Evolutionary conservation across 495 filamentous ascomycete species (phyloP).

Genomic region (Xylaria nigripes): DNA sequence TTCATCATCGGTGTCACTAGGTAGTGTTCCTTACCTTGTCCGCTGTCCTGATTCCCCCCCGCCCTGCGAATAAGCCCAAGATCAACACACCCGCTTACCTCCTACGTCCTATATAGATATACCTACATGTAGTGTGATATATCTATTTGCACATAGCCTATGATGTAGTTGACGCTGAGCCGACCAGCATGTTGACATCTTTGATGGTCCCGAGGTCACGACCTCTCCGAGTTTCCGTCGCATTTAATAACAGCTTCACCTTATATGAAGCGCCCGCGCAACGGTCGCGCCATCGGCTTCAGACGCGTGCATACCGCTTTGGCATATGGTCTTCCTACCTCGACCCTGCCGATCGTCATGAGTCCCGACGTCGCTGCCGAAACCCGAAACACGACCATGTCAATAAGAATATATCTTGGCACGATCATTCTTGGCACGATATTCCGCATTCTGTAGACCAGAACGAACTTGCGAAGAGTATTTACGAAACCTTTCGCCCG

Average conservation of each 20-base stretch:
- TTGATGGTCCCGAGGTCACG: conserved; percentile 25
- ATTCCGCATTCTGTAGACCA: conserved; percentile 21
- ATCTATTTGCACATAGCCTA: background rate
- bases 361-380: conserved; percentile 33
- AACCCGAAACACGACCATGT: conserved; percentile 35
- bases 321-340: conserved; percentile 36
- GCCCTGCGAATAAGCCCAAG: background rate
- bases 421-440: conserved; percentile 37
- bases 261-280: conserved; percentile 14
- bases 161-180: background rate
- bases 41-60: background rate
- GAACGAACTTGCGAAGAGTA: conserved; percentile 25
- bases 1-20: background rate
- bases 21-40: background rate
- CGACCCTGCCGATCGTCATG: conserved; percentile 29
- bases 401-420: conserved; percentile 30
- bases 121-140: background rate
- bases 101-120: background rate
- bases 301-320: conserved; percentile 40
- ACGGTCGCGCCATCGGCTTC: conserved; percentile 21
- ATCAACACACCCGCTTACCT: background rate
- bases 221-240: conserved; percentile 16
- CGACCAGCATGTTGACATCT: conserved; percentile 31
- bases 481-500: conserved; percentile 13
- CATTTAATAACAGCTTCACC: conserved; percentile 13